A percentile compares a stretch with the other conserved stretches of the same genome.
Conservation (phyloP, 106 monocot species). For the Amphibolis antarctica region DNA sequence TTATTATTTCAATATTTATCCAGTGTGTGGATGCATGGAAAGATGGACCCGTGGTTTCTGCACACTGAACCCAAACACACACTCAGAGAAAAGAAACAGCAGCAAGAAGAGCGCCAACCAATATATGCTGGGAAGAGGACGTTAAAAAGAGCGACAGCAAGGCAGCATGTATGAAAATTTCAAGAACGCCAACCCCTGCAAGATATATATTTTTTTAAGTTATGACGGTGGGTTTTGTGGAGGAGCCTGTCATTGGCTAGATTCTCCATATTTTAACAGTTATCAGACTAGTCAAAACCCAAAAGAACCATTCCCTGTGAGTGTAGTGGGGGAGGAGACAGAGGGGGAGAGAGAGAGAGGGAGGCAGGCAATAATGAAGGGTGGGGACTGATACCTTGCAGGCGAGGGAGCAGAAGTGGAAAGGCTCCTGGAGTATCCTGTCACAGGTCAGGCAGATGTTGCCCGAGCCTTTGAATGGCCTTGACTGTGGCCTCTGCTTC, state of each 20-base stretch:
- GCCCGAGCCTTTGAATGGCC: slow-evolving; percentile 81
- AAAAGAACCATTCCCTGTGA: neutral
- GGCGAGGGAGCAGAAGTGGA: slow-evolving; percentile 78
- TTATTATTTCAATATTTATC: too few relatives aligned
- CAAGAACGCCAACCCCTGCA: too few relatives aligned
- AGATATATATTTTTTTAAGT: neutral
- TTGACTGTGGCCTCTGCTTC: slow-evolving; percentile 78
- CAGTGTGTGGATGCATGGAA: too few relatives aligned
- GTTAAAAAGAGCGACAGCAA: too few relatives aligned
- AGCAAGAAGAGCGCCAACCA: too few relatives aligned
- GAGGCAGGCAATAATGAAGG: neutral
- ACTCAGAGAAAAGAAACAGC: too few relatives aligned
- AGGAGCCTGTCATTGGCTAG: neutral
- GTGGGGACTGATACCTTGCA: slow-evolving; percentile 50
- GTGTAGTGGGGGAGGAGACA: neutral
- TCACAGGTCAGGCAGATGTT: slow-evolving; percentile 82
- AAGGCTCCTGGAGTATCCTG: slow-evolving; percentile 87
- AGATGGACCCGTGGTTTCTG: too few relatives aligned
- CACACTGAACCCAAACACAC: too few relatives aligned
- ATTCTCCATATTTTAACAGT: neutral
- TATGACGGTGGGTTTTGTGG: neutral
- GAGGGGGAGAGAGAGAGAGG: neutral
- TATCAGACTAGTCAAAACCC: neutral
- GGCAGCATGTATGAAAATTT: too few relatives aligned
- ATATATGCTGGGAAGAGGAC: too few relatives aligned